Percentiles rank a stretch among this genome's conserved stretches.
Conservation (phyloP, 2,329 filamentous ascomycete genomes). For the Cercospora sp. region DNA sequence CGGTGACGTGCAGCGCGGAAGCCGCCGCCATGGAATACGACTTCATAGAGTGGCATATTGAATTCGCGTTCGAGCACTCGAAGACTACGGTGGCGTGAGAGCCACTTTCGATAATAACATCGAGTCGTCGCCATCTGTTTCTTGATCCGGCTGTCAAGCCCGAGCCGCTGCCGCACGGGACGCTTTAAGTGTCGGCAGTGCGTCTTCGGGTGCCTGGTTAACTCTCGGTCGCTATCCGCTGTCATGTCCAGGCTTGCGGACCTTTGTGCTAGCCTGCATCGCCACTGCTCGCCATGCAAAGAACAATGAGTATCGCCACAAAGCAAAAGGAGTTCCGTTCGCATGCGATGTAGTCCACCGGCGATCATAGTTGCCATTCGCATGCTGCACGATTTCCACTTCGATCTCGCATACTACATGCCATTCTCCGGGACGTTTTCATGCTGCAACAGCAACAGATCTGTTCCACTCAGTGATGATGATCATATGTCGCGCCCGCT, state of each 20-base stretch:
- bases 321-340: neutral
- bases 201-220: neutral
- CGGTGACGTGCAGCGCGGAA: neutral
- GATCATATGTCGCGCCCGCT: neutral
- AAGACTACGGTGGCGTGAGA: neutral
- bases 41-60: neutral
- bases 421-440: neutral
- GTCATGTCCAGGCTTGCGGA: neutral
- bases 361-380: neutral
- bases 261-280: neutral
- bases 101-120: neutral
- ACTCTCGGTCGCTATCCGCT: slow-evolving; percentile 4
- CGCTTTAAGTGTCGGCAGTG: neutral
- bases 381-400: neutral
- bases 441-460: neutral
- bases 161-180: neutral
- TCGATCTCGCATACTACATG: neutral
- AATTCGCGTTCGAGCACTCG: neutral
- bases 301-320: neutral
- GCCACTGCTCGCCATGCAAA: neutral
- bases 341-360: neutral
- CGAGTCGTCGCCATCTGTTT: neutral
- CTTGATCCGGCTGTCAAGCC: neutral
- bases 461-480: neutral
- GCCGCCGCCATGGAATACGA: neutral